Base-by-base conservation (phyloP, 495 filamentous ascomycete genomes). In the Penicillium bialowiezense region DNA sequence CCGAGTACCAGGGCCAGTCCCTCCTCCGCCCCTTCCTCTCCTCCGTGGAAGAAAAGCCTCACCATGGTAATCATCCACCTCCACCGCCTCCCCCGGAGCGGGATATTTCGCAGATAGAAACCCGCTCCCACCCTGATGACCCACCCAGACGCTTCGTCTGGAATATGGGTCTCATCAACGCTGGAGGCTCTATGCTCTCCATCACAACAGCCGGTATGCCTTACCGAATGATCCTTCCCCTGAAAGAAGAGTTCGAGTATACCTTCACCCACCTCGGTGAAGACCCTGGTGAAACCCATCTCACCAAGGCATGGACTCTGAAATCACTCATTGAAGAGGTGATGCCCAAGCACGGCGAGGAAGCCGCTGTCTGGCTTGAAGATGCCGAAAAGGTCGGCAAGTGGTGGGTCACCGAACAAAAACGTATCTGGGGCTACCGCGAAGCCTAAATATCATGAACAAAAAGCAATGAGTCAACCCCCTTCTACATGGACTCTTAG, bases 101-200 rank as follows among this genome's bases (percentile, higher is more conserved):
- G 1, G 24, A 24, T 12, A 3, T 14, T 18, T 12, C 34, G 12
- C 35, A 48, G n/a, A 13, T 24, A 19, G 44, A 48, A 12, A 17
- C 24, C 20, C 44, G 48, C n/a, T 42, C 43, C n/a, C 36, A 55
- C n/a, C 31, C 46, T 0, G 41, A 49, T n/a, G 17, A 41, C 17
- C 33, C 44, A n/a, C 37, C 31, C 12, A 54, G 34, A 7, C 55
- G 48, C 2, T 38, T 35, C 13, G 50, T 29, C 21, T 64, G 61
- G 72, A 74, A 75, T 44, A 67, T 76, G 34, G 72, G 68, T 17
- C 53, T 75, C 15, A 67, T 76, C 41, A 75, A 76, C 23, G 70
- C 71, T 0, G 73, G 73, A 26, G 72, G 71, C 15, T 59, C 67
- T 0, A 60, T 70, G 47, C 41, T 77, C 13, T 63, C 64, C 8